A percentile compares a stretch with the other conserved stretches of the same genome.
phyloP scores from a whole-genome alignment of 768 basidiomycete genomes.

The Austroboletus festivus region DNA sequence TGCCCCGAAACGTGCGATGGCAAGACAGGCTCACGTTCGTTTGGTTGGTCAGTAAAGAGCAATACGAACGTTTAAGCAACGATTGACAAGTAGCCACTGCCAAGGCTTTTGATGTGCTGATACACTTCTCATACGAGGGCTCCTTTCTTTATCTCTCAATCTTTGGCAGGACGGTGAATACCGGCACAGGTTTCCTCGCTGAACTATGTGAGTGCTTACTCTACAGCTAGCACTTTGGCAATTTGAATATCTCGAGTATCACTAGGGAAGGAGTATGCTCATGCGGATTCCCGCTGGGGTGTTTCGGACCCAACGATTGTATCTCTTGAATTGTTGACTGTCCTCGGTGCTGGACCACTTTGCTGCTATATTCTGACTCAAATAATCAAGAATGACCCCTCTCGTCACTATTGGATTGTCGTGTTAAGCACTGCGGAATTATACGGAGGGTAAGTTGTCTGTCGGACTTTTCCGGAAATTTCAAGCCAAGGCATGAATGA shows the following conservation, averaged over 20 bases:
- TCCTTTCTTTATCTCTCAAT: constrained; percentile 76
- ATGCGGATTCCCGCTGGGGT: constrained; percentile 82
- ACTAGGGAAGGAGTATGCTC: constrained; percentile 77
- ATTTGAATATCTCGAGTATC: background rate
- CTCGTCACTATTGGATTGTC: constrained; percentile 65
- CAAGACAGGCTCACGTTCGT: constrained; percentile 71
- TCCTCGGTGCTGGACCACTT: constrained; percentile 67
- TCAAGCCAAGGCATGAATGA: background rate
- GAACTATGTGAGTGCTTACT: constrained; percentile 58
- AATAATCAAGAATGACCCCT: constrained; percentile 60
- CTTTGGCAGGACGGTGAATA: constrained; percentile 71
- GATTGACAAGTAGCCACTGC: background rate
- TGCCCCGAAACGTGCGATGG: constrained; percentile 62
- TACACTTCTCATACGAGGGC: constrained; percentile 77
- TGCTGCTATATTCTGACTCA: constrained; percentile 70
- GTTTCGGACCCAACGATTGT: constrained; percentile 74
- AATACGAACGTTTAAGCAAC: background rate
- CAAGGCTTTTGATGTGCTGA: constrained; percentile 76
- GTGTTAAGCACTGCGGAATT: constrained; percentile 73
- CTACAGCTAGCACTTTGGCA: background rate
- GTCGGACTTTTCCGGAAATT: background rate
- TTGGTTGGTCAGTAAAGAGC: constrained; percentile 58
- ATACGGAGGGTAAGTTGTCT: constrained; percentile 62
- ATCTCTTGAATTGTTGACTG: constrained; percentile 80
- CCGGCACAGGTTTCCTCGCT: constrained; percentile 65